Conservation (phyloP, 2,329 filamentous ascomycete species). For the Colletotrichum paranaense region DNA sequence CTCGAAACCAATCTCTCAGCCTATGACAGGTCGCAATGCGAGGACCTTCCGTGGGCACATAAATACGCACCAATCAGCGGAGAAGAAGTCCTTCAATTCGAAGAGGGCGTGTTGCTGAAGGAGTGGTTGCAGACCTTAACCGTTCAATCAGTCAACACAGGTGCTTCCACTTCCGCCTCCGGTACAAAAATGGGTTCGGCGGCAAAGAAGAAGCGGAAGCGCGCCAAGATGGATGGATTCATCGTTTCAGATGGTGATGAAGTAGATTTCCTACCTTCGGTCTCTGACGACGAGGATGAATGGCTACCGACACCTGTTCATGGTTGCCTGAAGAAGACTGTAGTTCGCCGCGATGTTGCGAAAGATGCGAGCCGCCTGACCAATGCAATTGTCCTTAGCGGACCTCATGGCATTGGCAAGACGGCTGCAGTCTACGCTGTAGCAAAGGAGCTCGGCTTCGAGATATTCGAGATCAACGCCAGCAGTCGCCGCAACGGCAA, state of each 20-base stretch:
- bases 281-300: conserved; percentile 66
- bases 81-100: conserved; percentile 78
- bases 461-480: conserved; percentile 94
- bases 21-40: conserved; percentile 83
- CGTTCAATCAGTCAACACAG: conserved; percentile 80
- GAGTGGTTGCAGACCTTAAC: conserved; percentile 85
- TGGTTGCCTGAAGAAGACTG: conserved; percentile 61
- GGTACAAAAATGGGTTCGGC: conserved; percentile 41
- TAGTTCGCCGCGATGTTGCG: conserved; percentile 59
- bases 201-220: conserved; percentile 73
- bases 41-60: conserved; percentile 78
- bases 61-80: conserved; percentile 84
- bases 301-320: conserved; percentile 49
- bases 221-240: conserved; percentile 83
- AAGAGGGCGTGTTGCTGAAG: conserved; percentile 76
- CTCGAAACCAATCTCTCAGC: conserved; percentile 76
- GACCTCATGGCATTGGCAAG: conserved; percentile 91
- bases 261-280: conserved; percentile 73
- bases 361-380: conserved; percentile 63
- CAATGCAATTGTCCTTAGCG: conserved; percentile 89
- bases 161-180: conserved; percentile 48
- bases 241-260: conserved; percentile 85
- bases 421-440: conserved; percentile 92
- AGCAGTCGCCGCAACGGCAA: conserved; percentile 86
- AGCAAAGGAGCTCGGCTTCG: conserved; percentile 90